Percentiles rank a stretch among this genome's conserved stretches.
Conservation (phyloP, 306 rosid genomes). For the Castanospermum australe region DNA sequence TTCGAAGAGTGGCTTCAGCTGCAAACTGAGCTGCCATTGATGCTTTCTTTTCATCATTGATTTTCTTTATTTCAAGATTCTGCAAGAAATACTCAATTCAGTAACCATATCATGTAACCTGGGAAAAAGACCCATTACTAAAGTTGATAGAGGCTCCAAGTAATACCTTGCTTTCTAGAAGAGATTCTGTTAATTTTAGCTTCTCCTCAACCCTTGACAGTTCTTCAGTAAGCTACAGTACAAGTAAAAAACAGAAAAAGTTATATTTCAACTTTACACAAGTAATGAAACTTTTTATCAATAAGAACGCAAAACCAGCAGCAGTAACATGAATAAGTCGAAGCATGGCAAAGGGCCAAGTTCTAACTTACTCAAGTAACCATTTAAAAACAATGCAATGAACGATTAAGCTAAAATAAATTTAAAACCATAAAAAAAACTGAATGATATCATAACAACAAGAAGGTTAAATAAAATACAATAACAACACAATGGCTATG, state of each 20-base stretch:
- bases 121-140: conserved; percentile 7
- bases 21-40: conserved; percentile 99
- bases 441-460: conserved; percentile 5
- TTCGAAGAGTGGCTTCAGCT: conserved; percentile 97
- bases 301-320: neutral
- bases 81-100: conserved; percentile 45
- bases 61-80: conserved; percentile 99
- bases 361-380: conserved; percentile 22
- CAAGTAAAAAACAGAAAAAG: conserved; percentile 23
- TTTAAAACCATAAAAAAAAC: too few species aligned
- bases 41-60: conserved; percentile 98
- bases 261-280: conserved; percentile 30
- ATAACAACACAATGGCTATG: too few species aligned
- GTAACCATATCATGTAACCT: conserved; percentile 16
- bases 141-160: conserved; percentile 27
- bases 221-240: conserved; percentile 84
- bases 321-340: conserved; percentile 12
- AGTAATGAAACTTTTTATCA: neutral
- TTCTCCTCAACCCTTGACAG: conserved; percentile 85
- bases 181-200: conserved; percentile 91
- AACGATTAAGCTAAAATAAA: conserved; percentile 16
- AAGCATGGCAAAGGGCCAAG: neutral
- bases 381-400: neutral
- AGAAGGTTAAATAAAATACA: neutral
- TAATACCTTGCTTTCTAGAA: conserved; percentile 91